A percentile compares a stretch with the other conserved stretches of the same genome.
Evolutionary conservation across 176 grass and related monocot species (phyloP).

Genomic region (Musa troglodytarum): DNA sequence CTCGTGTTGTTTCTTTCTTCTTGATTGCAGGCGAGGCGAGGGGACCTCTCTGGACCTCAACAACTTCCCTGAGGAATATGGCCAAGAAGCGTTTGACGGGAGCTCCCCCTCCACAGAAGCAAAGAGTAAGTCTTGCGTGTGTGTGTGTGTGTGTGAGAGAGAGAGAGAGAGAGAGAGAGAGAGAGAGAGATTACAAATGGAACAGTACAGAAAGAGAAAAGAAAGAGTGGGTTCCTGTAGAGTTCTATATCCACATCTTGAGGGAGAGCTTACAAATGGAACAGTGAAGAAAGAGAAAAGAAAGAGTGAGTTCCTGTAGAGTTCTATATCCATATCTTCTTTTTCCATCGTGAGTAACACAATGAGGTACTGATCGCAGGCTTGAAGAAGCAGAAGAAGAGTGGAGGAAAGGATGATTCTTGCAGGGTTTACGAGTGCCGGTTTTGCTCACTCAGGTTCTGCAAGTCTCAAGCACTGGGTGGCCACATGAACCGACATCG

Average conservation of each 20-base stretch:
- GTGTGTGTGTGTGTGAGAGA: background rate
- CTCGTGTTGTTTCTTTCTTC: background rate
- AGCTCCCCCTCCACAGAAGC: slow-evolving; percentile 67
- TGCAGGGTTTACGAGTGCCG: slow-evolving; percentile 74
- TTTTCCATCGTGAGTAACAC: background rate
- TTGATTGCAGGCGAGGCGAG: slow-evolving; percentile 57
- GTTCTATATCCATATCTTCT: background rate
- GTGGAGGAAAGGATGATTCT: slow-evolving; percentile 48
- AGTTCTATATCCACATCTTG: too few relatives aligned
- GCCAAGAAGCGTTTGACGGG: slow-evolving; percentile 59
- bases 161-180: too few relatives aligned
- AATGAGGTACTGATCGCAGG: slow-evolving; percentile 24
- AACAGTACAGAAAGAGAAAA: too few relatives aligned
- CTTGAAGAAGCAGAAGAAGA: slow-evolving; percentile 53
- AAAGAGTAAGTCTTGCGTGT: background rate
- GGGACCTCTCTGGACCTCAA: slow-evolving; percentile 68
- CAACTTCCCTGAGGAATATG: slow-evolving; percentile 81
- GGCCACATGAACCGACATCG: slow-evolving; percentile 98
- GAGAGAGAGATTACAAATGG: too few relatives aligned
- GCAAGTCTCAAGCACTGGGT: slow-evolving; percentile 89
- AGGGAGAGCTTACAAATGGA: too few relatives aligned
- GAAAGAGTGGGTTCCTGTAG: too few relatives aligned
- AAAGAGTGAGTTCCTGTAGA: too few relatives aligned
- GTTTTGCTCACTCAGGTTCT: slow-evolving; percentile 88
- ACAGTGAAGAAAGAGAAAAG: too few relatives aligned